These are phyloP conservation scores for Teratosphaeria zuluensis DNA, from an alignment of 2,329 filamentous ascomycete genomes.

Conservation along the genomic window DNA sequence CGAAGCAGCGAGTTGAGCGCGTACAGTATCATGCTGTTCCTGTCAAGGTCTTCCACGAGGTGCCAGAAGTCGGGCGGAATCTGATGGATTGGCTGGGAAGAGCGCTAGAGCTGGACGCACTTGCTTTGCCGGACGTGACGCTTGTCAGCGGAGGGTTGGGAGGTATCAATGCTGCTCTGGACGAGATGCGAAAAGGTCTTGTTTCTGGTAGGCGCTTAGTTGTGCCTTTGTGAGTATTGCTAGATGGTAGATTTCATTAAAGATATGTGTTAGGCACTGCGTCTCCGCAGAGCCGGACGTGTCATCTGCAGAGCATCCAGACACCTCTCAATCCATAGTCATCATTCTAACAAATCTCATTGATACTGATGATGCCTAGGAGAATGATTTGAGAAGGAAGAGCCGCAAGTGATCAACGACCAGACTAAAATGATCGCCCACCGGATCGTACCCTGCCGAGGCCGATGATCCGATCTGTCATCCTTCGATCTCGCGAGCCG, in stretches of 20 bases:
- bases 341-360: too few species aligned
- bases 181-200: background rate
- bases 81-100: background rate
- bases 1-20: constrained; percentile 42
- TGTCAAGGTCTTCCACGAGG: constrained; percentile 59
- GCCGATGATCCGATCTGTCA: background rate
- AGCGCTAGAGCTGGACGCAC: background rate
- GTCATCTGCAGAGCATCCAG: too few species aligned
- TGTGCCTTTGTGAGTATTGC: background rate
- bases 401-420: background rate
- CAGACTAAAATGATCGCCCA: background rate
- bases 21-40: constrained; percentile 55
- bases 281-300: too few species aligned
- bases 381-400: too few species aligned
- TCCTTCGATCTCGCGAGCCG: background rate
- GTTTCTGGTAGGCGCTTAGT: background rate
- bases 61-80: constrained; percentile 24
- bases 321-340: too few species aligned
- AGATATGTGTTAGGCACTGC: background rate
- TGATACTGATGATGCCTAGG: too few species aligned
- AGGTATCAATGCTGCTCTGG: background rate
- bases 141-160: background rate
- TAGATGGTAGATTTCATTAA: background rate
- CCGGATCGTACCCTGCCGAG: background rate
- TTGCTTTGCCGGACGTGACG: background rate